Evolutionary conservation across 106 monocot genomes (phyloP).

Genomic region (Iris macrosiphon): DNA sequence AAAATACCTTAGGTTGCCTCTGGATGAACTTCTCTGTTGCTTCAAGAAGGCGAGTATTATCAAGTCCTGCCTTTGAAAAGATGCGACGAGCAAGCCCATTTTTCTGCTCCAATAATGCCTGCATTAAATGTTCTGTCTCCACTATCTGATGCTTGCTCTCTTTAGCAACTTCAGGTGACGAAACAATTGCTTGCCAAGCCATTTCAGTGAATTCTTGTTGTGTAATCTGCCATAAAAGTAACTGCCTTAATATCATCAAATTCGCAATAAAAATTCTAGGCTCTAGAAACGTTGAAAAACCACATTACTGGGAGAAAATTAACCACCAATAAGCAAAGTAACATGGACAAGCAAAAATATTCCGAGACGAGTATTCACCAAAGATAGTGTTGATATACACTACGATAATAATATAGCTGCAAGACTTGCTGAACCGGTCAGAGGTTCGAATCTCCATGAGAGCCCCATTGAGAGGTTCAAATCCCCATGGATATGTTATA

Average conservation of each 20-base stretch:
- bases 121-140: conserved; percentile 98
- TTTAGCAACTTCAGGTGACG: conserved; percentile 92
- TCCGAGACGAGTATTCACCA: too few relatives aligned
- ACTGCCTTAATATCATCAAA: too few relatives aligned
- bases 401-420: too few relatives aligned
- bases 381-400: too few relatives aligned
- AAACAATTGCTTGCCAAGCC: conserved; percentile 98
- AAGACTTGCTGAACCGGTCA: too few relatives aligned
- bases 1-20: conserved; percentile 83
- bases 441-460: too few relatives aligned
- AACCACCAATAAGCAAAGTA: background rate
- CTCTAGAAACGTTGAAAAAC: too few relatives aligned
- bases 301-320: background rate
- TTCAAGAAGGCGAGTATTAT: conserved; percentile 86
- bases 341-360: too few relatives aligned
- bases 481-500: too few relatives aligned
- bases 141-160: conserved; percentile 97
- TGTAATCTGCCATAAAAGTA: conserved; percentile 45
- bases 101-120: conserved; percentile 90
- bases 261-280: too few relatives aligned
- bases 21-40: conserved; percentile 86
- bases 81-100: conserved; percentile 98
- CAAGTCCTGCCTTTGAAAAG: conserved; percentile 93
- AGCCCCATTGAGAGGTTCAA: too few relatives aligned
- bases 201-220: conserved; percentile 98